These are phyloP conservation scores for Parsonsia alboflavescens DNA, from an alignment of 257 asterid species.

Conservation along the genomic window DNA sequence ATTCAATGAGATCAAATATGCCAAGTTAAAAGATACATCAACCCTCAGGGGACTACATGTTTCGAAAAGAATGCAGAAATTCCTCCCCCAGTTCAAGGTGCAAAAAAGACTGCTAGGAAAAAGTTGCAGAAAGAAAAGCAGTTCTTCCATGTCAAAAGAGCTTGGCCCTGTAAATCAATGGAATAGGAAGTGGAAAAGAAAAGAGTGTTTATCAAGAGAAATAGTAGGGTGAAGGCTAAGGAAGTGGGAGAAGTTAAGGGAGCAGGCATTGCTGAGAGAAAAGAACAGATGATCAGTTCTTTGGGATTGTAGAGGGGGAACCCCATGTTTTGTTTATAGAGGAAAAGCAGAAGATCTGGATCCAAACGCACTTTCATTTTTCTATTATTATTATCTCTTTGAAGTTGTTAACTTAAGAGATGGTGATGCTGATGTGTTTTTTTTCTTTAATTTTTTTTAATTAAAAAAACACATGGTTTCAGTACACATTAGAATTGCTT, in stretches of 20 bases:
- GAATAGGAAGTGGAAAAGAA: conserved; percentile 41
- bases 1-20: too few species aligned
- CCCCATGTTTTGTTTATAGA: conserved; percentile 79
- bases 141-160: conserved; percentile 69
- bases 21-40: too few species aligned
- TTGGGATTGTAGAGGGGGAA: conserved; percentile 65
- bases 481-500: background rate
- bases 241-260: conserved; percentile 16
- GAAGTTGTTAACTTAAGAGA: conserved; percentile 27
- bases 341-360: conserved; percentile 68
- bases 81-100: too few species aligned
- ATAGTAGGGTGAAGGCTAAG: conserved; percentile 16
- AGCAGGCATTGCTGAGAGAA: conserved; percentile 55
- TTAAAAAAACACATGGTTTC: background rate
- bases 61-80: too few species aligned
- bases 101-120: too few species aligned
- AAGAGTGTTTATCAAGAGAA: conserved; percentile 22
- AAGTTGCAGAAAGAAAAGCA: too few species aligned
- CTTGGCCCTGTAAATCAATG: conserved; percentile 57
- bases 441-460: background rate
- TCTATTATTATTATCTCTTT: conserved; percentile 39
- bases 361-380: conserved; percentile 58
- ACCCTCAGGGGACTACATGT: too few species aligned
- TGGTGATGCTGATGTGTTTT: conserved; percentile 47
- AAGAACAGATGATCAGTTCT: conserved; percentile 29